Conservation (phyloP, 1,284 basidiomycete species). For the Tausonia pullulans region DNA sequence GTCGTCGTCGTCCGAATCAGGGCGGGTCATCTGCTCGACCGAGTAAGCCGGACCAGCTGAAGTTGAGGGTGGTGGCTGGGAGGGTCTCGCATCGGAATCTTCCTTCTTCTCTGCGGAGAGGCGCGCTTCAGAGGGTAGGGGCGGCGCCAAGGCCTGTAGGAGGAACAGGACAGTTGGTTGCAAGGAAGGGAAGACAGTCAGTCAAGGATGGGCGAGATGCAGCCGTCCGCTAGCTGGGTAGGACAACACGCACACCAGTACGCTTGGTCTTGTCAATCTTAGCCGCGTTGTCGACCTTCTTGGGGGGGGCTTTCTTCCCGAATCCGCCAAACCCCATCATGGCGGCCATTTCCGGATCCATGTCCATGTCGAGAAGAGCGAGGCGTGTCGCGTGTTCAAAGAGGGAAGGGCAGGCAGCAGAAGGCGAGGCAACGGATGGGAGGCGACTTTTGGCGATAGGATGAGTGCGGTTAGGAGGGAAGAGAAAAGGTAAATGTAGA, state of each 20-base stretch:
- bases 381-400: background rate
- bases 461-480: no score
- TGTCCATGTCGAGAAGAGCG: background rate
- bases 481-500: no score
- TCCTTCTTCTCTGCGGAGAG: no score
- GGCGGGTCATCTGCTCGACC: background rate
- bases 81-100: background rate
- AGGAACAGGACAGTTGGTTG: background rate
- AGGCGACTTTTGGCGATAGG: no score
- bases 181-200: background rate
- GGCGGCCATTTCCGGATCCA: slow-evolving; percentile 15
- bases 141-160: background rate
- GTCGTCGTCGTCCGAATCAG: background rate
- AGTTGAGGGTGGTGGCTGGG: background rate
- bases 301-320: slow-evolving; percentile 31
- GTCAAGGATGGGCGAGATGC: background rate
- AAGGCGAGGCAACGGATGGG: no score
- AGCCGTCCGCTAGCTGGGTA: no score
- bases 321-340: slow-evolving; percentile 25
- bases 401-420: background rate
- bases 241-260: slow-evolving; percentile 10
- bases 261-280: slow-evolving; percentile 35
- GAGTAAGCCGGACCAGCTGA: background rate
- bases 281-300: slow-evolving; percentile 24
- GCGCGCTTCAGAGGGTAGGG: background rate